Evolutionary conservation across 2,329 filamentous ascomycete genomes (phyloP).

Genomic region (Chrysosphaeria jannelii): DNA sequence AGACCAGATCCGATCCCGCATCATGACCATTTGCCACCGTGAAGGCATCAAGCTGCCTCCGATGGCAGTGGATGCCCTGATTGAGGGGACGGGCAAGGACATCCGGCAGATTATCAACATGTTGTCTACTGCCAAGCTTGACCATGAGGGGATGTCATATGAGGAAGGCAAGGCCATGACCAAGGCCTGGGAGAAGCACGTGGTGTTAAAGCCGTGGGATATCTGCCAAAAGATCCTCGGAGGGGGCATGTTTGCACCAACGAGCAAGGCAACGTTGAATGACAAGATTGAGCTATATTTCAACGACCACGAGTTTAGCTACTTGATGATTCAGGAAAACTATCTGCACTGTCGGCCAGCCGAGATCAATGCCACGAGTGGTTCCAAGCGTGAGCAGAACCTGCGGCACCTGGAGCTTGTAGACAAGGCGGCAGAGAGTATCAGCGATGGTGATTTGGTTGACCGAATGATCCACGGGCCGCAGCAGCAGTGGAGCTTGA

Average conservation of each 20-base stretch:
- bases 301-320: slow-evolving; percentile 96
- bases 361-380: slow-evolving; percentile 23
- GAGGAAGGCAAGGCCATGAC: slow-evolving; percentile 81
- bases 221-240: slow-evolving; percentile 82
- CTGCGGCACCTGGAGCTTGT: slow-evolving; percentile 65
- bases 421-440: slow-evolving; percentile 74
- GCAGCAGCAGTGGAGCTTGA: slow-evolving; percentile 93
- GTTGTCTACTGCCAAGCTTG: slow-evolving; percentile 79
- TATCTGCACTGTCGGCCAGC: slow-evolving; percentile 65
- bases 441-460: slow-evolving; percentile 86
- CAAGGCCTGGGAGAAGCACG: slow-evolving; percentile 94
- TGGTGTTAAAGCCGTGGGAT: slow-evolving; percentile 92
- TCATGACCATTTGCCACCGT: slow-evolving; percentile 83
- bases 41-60: slow-evolving; percentile 67
- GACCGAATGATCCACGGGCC: slow-evolving; percentile 96
- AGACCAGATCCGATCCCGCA: slow-evolving; percentile 68
- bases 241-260: slow-evolving; percentile 55
- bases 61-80: slow-evolving; percentile 67
- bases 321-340: slow-evolving; percentile 94
- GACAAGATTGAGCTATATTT: slow-evolving; percentile 98
- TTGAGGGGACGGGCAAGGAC: slow-evolving; percentile 84
- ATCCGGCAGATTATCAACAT: slow-evolving; percentile 98
- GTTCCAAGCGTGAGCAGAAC: slow-evolving; percentile 34
- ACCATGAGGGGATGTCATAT: slow-evolving; percentile 50
- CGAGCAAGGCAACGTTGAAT: slow-evolving; percentile 66